A percentile compares a stretch with the other conserved stretches of the same genome.
phyloP scores from a whole-genome alignment of 495 filamentous ascomycete species.

The Penicillium taxi region DNA sequence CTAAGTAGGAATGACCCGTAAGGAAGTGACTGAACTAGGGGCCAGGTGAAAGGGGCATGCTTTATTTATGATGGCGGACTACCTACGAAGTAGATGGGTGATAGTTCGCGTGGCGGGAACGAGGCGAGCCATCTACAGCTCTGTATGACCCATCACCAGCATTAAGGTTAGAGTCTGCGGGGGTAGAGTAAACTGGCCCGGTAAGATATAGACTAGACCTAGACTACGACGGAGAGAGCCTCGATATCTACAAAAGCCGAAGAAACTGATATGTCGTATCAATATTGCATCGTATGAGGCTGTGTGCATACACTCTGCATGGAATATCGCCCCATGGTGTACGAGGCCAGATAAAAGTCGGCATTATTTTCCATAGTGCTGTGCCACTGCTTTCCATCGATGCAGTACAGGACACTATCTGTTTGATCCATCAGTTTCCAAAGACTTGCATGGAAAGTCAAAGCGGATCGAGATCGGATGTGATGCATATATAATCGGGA shows the following conservation, averaged over 20 bases:
- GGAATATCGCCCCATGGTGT: not conserved
- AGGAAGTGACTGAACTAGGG: too few species aligned
- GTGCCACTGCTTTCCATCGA: too few species aligned
- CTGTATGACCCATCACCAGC: conserved; percentile 20
- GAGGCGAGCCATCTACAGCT: conserved; percentile 8
- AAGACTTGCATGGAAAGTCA: conserved; percentile 1
- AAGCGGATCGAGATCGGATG: conserved; percentile 13
- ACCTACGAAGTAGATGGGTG: too few species aligned
- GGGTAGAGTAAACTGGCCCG: conserved; percentile 1
- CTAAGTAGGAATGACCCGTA: not conserved
- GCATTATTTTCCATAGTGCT: conserved; percentile 4
- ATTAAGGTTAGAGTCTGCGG: conserved; percentile 14
- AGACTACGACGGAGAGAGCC: too few species aligned
- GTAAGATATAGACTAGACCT: not conserved
- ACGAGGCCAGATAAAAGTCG: not conserved
- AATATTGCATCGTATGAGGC: too few species aligned
- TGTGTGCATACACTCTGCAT: too few species aligned
- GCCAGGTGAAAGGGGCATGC: too few species aligned
- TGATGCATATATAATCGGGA: conserved; percentile 12
- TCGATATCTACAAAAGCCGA: too few species aligned
- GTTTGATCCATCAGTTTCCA: conserved; percentile 16
- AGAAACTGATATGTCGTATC: too few species aligned
- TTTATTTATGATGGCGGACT: too few species aligned
- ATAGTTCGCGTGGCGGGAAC: conserved; percentile 12
- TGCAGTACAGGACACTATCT: conserved; percentile 15